These are phyloP conservation scores for Canariomyces notabilis DNA, from an alignment of 2,329 filamentous ascomycete genomes.

Conservation along the genomic window DNA sequence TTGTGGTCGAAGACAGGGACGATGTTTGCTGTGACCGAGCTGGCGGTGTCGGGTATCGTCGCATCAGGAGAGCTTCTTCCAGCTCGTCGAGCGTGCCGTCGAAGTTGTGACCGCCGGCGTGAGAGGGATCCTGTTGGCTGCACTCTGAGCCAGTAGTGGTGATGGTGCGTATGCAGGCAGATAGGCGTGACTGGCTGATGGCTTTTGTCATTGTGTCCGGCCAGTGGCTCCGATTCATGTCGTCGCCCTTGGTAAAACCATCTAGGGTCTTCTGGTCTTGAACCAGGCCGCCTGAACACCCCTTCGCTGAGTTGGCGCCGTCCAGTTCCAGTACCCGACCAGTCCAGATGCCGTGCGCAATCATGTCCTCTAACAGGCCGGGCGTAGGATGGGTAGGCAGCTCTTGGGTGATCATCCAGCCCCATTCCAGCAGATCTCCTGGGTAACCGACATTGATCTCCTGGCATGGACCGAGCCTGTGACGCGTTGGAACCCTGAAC, in stretches of 20 bases:
- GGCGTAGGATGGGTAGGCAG: not conserved
- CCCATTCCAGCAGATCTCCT: slow-evolving; percentile 1
- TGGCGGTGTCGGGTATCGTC: slow-evolving; percentile 1
- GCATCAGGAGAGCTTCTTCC: slow-evolving; percentile 6
- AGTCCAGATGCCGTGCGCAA: slow-evolving; percentile 1
- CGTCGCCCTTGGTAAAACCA: slow-evolving; percentile 1
- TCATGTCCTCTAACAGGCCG: slow-evolving; percentile 4
- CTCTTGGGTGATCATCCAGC: slow-evolving; percentile 3
- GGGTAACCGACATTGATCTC: slow-evolving; percentile 2
- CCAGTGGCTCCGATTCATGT: slow-evolving; percentile 1
- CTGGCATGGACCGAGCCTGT: slow-evolving; percentile 26
- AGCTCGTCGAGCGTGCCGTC: slow-evolving; percentile 16
- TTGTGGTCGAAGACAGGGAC: slow-evolving; percentile 11
- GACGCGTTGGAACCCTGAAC: slow-evolving; percentile 25
- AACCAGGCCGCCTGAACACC: slow-evolving; percentile 16
- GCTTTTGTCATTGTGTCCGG: not conserved
- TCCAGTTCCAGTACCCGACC: slow-evolving; percentile 14
- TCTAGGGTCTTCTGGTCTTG: slow-evolving; percentile 10
- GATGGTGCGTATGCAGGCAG: slow-evolving; percentile 56
- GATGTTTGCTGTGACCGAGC: slow-evolving; percentile 14
- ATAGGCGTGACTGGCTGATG: slow-evolving; percentile 23
- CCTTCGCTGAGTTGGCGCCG: slow-evolving; percentile 12
- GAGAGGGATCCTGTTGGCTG: slow-evolving; percentile 21
- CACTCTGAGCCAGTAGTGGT: slow-evolving; percentile 52
- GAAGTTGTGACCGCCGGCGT: slow-evolving; percentile 9